These are phyloP conservation scores for Syncephalastrum monosporum DNA, from an alignment of 371 early-diverging fungal species.

Conservation along the genomic window DNA sequence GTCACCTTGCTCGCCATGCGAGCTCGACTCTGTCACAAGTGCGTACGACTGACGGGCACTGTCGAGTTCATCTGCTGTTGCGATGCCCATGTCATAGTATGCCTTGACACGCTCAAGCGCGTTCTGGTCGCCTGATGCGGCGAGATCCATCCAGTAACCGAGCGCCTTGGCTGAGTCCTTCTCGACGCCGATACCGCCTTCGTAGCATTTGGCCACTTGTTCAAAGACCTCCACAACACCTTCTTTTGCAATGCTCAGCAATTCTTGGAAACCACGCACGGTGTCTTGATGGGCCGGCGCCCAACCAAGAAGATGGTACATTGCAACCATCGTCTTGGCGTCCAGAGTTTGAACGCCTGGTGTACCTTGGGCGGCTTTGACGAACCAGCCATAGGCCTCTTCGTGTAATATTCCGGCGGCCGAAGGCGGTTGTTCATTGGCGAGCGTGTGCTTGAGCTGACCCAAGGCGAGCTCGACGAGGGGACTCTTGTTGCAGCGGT, in stretches of 20 bases:
- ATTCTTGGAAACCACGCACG: slow-evolving; percentile 10
- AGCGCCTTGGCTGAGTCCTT: slow-evolving; percentile 16
- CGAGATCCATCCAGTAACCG: slow-evolving; percentile 18
- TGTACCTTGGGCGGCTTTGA: slow-evolving; percentile 7
- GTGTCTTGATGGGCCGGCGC: slow-evolving; percentile 13
- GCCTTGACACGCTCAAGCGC: slow-evolving; percentile 12
- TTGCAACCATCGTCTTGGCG: slow-evolving; percentile 26
- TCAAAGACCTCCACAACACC: slow-evolving; percentile 18
- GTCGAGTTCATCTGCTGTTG: slow-evolving; percentile 5
- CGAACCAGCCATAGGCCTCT: slow-evolving; percentile 19
- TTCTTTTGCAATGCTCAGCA: slow-evolving; percentile 15
- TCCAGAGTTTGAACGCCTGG: slow-evolving; percentile 7
- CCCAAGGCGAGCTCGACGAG: slow-evolving; percentile 20
- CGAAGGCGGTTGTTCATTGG: neutral
- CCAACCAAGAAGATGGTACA: slow-evolving; percentile 33
- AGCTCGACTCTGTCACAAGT: too few relatives aligned
- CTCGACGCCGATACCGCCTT: slow-evolving; percentile 21
- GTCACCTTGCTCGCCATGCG: too few relatives aligned
- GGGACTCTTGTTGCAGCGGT: slow-evolving; percentile 6
- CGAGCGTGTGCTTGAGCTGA: slow-evolving; percentile 18
- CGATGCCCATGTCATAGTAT: slow-evolving; percentile 16
- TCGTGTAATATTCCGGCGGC: slow-evolving; percentile 1
- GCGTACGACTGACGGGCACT: slow-evolving; percentile 1
- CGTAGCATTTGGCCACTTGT: slow-evolving; percentile 25
- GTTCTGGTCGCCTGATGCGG: slow-evolving; percentile 14